A percentile compares a stretch with the other conserved stretches of the same genome.
These are phyloP conservation scores for Elsinoe arachidis DNA, from an alignment of 2,329 filamentous ascomycete species.

Conservation along the genomic window DNA sequence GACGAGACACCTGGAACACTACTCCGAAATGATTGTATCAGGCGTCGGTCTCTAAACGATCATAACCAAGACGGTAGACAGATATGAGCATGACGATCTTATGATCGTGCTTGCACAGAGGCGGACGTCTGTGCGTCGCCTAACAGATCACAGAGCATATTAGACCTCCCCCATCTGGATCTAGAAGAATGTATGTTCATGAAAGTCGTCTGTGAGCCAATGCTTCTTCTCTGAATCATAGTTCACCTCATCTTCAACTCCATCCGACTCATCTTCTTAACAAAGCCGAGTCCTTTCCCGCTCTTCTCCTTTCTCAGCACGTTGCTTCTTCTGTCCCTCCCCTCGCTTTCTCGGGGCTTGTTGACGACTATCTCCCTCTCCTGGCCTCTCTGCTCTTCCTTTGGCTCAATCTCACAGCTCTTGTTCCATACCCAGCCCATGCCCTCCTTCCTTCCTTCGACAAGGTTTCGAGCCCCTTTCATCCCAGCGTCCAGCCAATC, in stretches of 20 bases:
- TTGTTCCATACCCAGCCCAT: slow-evolving; percentile 1
- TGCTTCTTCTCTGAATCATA: background rate
- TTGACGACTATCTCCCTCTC: background rate
- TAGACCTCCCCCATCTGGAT: too few species aligned
- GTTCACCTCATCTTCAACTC: background rate
- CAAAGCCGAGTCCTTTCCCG: background rate
- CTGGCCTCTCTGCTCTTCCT: background rate
- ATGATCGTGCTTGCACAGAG: too few species aligned
- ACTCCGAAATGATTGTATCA: too few species aligned
- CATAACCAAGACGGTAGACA: too few species aligned
- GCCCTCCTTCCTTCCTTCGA: background rate
- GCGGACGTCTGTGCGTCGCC: too few species aligned
- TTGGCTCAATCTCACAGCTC: slow-evolving; percentile 4
- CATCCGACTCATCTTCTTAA: background rate
- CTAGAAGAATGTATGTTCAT: background rate
- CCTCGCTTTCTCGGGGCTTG: background rate
- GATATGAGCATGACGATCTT: too few species aligned
- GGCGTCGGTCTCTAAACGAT: too few species aligned
- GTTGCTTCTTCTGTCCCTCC: background rate
- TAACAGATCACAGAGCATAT: too few species aligned
- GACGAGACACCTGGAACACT: too few species aligned
- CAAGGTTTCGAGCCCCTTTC: background rate
- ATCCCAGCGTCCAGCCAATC: background rate
- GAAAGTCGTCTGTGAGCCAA: background rate
- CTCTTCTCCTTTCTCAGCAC: slow-evolving; percentile 1